Base-by-base conservation (phyloP, 306 rosid genomes). In the Lathyrus tuberosus region DNA sequence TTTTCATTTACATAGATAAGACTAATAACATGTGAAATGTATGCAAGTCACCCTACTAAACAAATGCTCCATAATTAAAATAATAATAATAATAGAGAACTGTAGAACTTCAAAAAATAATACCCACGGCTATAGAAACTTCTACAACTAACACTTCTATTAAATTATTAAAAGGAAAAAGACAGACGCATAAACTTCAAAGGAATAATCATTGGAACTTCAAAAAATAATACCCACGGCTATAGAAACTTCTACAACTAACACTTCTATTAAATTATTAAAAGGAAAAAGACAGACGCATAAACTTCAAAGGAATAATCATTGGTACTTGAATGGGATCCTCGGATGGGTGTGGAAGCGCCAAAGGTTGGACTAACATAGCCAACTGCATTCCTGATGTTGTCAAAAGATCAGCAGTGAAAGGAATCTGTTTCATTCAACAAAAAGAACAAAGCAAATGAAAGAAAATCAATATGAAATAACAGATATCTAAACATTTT, bases 321-420 rank as follows among this genome's bases (percentile, higher is more conserved):
- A 74, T 65, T 37, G 13, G 57, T 89, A 94, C 99, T 79, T 94
- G 99, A 68, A 94, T 82, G 75, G 96, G 91, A 69, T 94, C 99
- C 87, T 94, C 99, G 49, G 96, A 87, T 46, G 91, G 87, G 84
- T 94, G 99, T 76, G 94, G 92, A 86, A 94, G 92, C 75, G 96
- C 92, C 82, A 94, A 84, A 40, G 99, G 99, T 76, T 94, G 97
- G 79, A 94, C 96, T 83, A 91, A 66, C 91, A 91, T 82, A 80
- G 99, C 95, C 76, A 94, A 84, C 52, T 91, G 97, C 99, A 94
- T 91, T 71, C 97, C 99, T 69, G 99, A 91, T 65, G 97, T 91
- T 81, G 85, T 51, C 86, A 94, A 80, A 70, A 94, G 92, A 78
- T 94, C 97, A 74, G 87, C 83, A 28, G 99, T 91, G 85, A 87